Percentiles rank a stretch among this genome's conserved stretches.
Conservation (phyloP, 176 grass and related monocot species). For the Hyparrhenia diplandra region DNA sequence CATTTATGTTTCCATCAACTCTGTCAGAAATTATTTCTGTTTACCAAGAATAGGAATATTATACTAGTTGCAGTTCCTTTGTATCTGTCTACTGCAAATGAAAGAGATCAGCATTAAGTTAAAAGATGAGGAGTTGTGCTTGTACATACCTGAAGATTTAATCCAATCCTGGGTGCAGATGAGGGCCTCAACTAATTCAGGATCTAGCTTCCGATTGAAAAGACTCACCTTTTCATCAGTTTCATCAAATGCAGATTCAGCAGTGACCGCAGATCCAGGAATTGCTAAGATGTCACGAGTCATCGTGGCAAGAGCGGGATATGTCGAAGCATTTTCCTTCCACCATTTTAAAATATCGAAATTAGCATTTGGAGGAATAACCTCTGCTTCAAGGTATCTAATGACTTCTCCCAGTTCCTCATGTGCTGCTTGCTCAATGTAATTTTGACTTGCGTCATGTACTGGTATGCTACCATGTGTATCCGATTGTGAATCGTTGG, state of each 20-base stretch:
- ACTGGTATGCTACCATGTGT: background rate
- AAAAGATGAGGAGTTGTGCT: background rate
- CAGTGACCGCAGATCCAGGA: background rate
- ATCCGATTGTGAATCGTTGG: too few relatives aligned
- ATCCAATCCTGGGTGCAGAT: slow-evolving; percentile 23
- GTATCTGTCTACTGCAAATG: background rate
- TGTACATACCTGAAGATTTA: background rate
- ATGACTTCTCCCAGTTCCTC: background rate
- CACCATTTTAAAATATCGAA: slow-evolving; percentile 36
- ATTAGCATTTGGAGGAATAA: background rate
- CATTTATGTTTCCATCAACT: background rate
- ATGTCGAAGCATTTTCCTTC: background rate
- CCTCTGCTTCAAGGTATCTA: background rate
- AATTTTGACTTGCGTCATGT: background rate
- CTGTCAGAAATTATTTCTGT: background rate
- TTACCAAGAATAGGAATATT: background rate
- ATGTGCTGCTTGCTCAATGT: background rate
- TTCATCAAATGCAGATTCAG: slow-evolving; percentile 13
- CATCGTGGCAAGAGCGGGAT: slow-evolving; percentile 10
- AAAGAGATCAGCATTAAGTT: background rate
- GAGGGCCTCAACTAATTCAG: slow-evolving; percentile 10
- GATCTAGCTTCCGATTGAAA: background rate
- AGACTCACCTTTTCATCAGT: background rate
- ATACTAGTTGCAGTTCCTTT: background rate
- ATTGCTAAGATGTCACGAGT: slow-evolving; percentile 24